Percentiles rank a stretch among this genome's conserved stretches.
These are phyloP conservation scores for Cryptococcus sp. DNA, from an alignment of 1,284 basidiomycete genomes.

Conservation along the genomic window DNA sequence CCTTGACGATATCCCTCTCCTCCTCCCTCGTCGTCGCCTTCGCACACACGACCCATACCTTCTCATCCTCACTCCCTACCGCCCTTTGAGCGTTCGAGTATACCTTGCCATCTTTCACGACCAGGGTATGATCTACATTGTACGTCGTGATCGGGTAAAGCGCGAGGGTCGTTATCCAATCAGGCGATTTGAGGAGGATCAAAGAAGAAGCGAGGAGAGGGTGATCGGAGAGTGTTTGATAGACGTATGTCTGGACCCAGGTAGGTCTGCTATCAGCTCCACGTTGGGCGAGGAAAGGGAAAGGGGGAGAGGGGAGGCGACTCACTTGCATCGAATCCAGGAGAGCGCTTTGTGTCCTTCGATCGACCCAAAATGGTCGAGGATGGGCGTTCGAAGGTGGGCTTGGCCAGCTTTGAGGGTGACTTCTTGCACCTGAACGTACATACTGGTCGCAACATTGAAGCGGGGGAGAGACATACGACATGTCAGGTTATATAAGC, in stretches of 20 bases:
- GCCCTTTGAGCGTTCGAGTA: slow-evolving; percentile 9
- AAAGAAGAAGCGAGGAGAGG: slow-evolving; percentile 9
- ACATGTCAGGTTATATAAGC: no score
- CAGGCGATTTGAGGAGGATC: slow-evolving; percentile 13
- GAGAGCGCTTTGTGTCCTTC: no score
- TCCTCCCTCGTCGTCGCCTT: slow-evolving; percentile 1
- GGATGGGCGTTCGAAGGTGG: no score
- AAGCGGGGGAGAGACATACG: no score
- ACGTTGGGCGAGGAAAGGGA: no score
- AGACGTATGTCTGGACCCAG: slow-evolving; percentile 16
- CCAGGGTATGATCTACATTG: slow-evolving; percentile 13
- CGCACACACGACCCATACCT: slow-evolving; percentile 17
- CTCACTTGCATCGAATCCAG: no score
- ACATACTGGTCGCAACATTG: no score
- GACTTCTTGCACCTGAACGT: no score
- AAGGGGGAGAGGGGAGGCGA: no score
- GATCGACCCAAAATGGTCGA: no score
- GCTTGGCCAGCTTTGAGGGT: no score
- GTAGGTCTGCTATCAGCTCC: slow-evolving; percentile 10
- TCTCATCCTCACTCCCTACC: background rate
- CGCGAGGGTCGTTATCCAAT: slow-evolving; percentile 9
- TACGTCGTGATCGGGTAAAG: slow-evolving; percentile 20
- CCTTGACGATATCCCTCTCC: slow-evolving; percentile 12
- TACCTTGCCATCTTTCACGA: slow-evolving; percentile 8
- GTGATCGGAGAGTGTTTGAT: slow-evolving; percentile 4